phyloP scores from a whole-genome alignment of 768 basidiomycete species.

The Mycena floridula region DNA sequence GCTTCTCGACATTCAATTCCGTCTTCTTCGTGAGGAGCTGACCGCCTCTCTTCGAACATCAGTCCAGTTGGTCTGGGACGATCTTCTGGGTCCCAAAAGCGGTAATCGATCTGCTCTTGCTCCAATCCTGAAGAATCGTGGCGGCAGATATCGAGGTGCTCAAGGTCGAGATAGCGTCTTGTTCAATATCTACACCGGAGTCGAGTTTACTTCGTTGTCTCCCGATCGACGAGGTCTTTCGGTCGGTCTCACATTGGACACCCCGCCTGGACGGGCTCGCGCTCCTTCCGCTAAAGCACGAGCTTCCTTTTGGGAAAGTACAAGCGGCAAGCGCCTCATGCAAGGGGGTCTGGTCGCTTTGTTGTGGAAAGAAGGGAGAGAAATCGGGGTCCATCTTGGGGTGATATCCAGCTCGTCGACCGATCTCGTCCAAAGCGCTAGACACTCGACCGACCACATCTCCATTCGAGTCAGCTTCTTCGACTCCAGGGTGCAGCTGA shows the following conservation, averaged over 20 bases:
- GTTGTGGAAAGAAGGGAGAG: conserved; percentile 32
- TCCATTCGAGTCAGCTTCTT: conserved; percentile 55
- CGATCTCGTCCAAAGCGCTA: conserved; percentile 43
- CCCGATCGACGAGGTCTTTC: conserved; percentile 51
- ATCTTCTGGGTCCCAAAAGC: conserved; percentile 1
- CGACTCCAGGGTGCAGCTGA: conserved; percentile 50
- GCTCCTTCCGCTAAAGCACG: conserved; percentile 34
- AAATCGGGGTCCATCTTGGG: conserved; percentile 48
- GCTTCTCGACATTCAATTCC: conserved; percentile 68
- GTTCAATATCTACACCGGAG: conserved; percentile 59
- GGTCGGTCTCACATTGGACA: conserved; percentile 36
- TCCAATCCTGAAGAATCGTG: conserved; percentile 40
- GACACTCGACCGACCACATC: conserved; percentile 25
- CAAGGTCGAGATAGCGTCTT: conserved; percentile 41
- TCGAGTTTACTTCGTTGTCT: conserved; percentile 36
- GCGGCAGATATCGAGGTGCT: conserved; percentile 53
- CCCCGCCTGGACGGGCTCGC: conserved; percentile 55
- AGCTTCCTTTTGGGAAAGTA: conserved; percentile 54
- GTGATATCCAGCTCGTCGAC: conserved; percentile 33
- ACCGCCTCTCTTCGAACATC: conserved; percentile 31
- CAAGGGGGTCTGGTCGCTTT: conserved; percentile 62
- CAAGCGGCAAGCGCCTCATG: conserved; percentile 51
- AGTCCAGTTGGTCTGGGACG: conserved; percentile 40
- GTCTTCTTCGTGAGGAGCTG: conserved; percentile 67
- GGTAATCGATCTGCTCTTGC: conserved; percentile 29